Base-by-base conservation (phyloP, 352 stramenopile species). In the Phytophthora chlamydospora region DNA sequence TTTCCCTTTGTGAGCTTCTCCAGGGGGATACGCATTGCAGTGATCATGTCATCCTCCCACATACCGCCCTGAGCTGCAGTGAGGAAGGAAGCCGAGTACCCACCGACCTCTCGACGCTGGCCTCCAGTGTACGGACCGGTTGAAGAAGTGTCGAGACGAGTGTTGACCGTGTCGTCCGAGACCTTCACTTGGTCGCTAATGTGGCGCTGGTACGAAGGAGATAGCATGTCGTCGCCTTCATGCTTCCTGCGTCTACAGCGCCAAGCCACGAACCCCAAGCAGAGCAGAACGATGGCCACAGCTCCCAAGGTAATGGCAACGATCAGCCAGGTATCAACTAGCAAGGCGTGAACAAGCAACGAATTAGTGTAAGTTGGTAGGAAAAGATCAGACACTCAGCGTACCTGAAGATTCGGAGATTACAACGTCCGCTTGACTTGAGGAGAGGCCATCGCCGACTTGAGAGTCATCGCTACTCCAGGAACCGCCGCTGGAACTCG, bases 1-100 rank as follows among this genome's bases (percentile, higher is more conserved):
- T 52, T 52, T 0, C 59, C 43, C 8, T 42, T 16, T 0, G 51
- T 58, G 21, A 78, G 33, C 14, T 80, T 80, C 17, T 77, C 74
- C 1, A 69, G 29, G 1, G 74, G 71, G 27, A 79, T 76, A 0
- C 71, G 68, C 36, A 66, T 69, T 0, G 65, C 64, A 35, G 65
- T 72, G 55, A 83, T 80, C 14, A 48, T 62, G 1, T 75, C 47
- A 53, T 81, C 69, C 21, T 79, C 63, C 61, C 71, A 73, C 38
- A 77, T 47, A 6, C 50, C 52, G 4, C 50, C 34, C 43, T 61
- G 54, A 17, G 40, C 54, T 27, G 60, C 42, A 13, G 44, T 67
- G 17, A 62, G 49, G 21, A 68, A 60, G 0, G 58, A 62, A 1
- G 52, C 24, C 3, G 51, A 52, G 38, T 60, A 47, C 2, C 32